Evolutionary conservation across 2,329 filamentous ascomycete genomes (phyloP), one percentile per base, ranked within the genome.

Genomic region (Penicillium sp.): DNA sequence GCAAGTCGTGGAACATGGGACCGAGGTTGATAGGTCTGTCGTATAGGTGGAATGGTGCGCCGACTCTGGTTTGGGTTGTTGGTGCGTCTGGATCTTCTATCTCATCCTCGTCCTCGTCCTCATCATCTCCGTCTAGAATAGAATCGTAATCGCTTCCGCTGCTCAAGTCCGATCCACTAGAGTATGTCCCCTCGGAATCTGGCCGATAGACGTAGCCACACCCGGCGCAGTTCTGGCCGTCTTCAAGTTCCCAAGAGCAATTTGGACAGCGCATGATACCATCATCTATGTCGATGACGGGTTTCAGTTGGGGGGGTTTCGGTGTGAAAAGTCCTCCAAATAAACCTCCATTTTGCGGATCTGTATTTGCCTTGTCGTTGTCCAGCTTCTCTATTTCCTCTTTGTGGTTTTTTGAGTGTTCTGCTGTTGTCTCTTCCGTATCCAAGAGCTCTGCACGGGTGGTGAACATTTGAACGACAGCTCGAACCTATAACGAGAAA

Each of bases 191-290:
- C 52, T 70, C 74, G 19, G 73, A 75, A 47, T 81, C 79, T 22
- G 79, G 75, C 50, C 79, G 77, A 52, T 82, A 83, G 49, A 44
- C 27, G 48, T 63, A 67, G 31, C 82, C 80, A 56, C 87, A 90
- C 21, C 78, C 75, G 22, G 68, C 60, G 64, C 87, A 90, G 3
- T 65, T 71, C 63, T 64, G 53, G 55, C 84, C 83, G 44, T 86
- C 84, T 67, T 86, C 84, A 47, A 89, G 76, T 70, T 90, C 87
- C 80, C 83, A 84, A 9, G 79, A 73, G 71, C 87, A 90, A 3
- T 75, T 61, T 1, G 86, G 86, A 68, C 87, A 90, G 61, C 87
- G 81, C 54, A 83, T 75, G 19, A 89, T 81, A 33, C 82, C 81
- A 68, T 89, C 87, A 66, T 81, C 80, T 33, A 81, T 74, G 62